Conservation (phyloP, 2,329 filamentous ascomycete species). For the Podosphaera xanthii region DNA sequence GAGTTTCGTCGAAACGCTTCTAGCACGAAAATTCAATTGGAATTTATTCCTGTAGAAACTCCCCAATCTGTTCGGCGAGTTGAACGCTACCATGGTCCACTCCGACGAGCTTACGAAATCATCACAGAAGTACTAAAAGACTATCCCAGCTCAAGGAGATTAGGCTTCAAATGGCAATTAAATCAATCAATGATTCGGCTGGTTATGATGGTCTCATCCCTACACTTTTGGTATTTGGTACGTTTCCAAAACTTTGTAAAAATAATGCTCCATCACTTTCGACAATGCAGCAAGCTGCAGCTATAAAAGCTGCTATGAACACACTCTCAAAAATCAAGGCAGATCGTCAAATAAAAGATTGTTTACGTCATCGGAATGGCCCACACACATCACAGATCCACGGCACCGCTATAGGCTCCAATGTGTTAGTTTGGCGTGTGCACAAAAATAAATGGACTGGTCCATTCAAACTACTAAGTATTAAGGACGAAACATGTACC, state of each 20-base stretch:
- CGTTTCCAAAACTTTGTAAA: not conserved
- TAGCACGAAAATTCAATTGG: not conserved
- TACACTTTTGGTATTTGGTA: not conserved
- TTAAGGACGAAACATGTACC: not conserved
- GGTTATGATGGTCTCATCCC: not conserved
- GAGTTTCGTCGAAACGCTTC: slow-evolving; percentile 1
- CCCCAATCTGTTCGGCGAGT: slow-evolving; percentile 1
- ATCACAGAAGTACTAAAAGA: not conserved
- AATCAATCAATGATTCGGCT: not conserved
- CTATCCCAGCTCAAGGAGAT: not conserved
- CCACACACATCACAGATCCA: not conserved
- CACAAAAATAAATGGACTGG: not conserved
- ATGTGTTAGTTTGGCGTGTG: not conserved
- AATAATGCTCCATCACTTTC: not conserved
- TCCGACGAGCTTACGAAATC: slow-evolving; percentile 1
- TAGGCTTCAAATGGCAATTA: not conserved
- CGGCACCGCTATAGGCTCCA: not conserved
- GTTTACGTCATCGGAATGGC: not conserved
- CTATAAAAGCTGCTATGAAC: slow-evolving; percentile 3
- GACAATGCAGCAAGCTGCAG: not conserved
- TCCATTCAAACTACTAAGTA: not conserved
- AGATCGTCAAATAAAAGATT: slow-evolving; percentile 1
- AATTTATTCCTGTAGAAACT: slow-evolving; percentile 1
- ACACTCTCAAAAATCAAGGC: slow-evolving; percentile 1
- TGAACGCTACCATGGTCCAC: not conserved